phyloP scores from a whole-genome alignment of 2,329 filamentous ascomycete species.

The Cryphonectria nitschkei region DNA sequence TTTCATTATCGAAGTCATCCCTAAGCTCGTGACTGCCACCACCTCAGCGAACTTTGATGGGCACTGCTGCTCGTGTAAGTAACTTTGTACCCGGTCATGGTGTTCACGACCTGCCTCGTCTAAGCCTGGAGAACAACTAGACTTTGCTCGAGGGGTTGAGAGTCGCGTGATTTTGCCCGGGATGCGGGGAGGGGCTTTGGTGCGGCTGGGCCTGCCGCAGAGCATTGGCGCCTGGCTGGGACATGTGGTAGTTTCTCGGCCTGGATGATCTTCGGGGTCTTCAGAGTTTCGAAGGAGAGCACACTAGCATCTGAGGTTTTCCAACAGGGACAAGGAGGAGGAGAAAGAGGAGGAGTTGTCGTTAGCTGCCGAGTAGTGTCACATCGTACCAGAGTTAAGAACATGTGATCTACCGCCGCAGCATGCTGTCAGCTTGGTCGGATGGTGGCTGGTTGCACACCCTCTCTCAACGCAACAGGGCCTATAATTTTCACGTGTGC shows the following conservation, averaged over 20 bases:
- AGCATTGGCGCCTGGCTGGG: slow-evolving; percentile 42
- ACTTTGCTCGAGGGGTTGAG: slow-evolving; percentile 51
- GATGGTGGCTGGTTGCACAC: neutral
- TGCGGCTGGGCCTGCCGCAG: slow-evolving; percentile 61
- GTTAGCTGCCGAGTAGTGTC: neutral
- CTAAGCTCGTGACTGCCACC: slow-evolving; percentile 57
- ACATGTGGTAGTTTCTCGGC: slow-evolving; percentile 46
- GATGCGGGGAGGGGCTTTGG: slow-evolving; percentile 44
- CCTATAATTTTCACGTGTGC: neutral
- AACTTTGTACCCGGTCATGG: slow-evolving; percentile 60
- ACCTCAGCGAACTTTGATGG: slow-evolving; percentile 50
- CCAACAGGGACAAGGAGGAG: neutral
- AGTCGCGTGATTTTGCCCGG: slow-evolving; percentile 53
- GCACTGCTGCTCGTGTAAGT: slow-evolving; percentile 48
- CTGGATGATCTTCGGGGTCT: slow-evolving; percentile 42
- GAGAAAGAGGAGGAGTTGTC: neutral
- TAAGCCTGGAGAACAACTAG: no score
- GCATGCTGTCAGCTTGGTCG: neutral
- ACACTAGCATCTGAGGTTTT: slow-evolving; percentile 46
- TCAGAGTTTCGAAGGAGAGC: slow-evolving; percentile 48
- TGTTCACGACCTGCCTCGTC: slow-evolving; percentile 62
- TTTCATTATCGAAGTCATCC: slow-evolving; percentile 11
- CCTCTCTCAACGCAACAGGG: neutral
- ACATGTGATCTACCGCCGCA: neutral
- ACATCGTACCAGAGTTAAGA: neutral